Conservation (phyloP, 495 filamentous ascomycete species). For the Aspergillus taichungensis region DNA sequence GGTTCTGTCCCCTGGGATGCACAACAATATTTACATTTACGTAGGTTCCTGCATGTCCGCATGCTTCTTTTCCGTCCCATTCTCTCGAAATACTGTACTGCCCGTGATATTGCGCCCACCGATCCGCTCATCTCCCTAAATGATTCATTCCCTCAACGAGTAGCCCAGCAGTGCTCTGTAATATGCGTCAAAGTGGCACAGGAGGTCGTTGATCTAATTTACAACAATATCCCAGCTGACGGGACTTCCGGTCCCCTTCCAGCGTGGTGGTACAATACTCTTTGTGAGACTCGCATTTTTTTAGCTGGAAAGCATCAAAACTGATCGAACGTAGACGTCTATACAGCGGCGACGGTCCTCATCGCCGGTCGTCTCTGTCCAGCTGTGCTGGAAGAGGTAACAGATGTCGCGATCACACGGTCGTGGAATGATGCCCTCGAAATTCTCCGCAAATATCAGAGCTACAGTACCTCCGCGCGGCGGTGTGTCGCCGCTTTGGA, state of each 20-base stretch:
- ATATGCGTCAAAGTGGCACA: conserved; percentile 31
- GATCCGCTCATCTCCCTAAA: conserved; percentile 17
- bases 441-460: conserved; percentile 28
- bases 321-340: conserved; percentile 17
- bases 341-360: conserved; percentile 31
- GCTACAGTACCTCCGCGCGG: conserved; percentile 25
- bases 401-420: conserved; percentile 15
- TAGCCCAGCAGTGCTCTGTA: conserved; percentile 29
- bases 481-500: conserved; percentile 32
- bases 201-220: conserved; percentile 27
- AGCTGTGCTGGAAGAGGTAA: conserved; percentile 21
- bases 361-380: conserved; percentile 28
- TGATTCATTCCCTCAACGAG: conserved; percentile 29
- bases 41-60: conserved; percentile 26
- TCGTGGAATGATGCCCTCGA: conserved; percentile 28
- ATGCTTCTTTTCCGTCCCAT: conserved; percentile 31
- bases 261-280: conserved; percentile 36
- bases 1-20: not conserved
- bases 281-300: conserved; percentile 15
- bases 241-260: conserved; percentile 28
- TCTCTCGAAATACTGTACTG: conserved; percentile 27
- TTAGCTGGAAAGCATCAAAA: not conserved
- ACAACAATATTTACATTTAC: not conserved
- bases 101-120: conserved; percentile 14
- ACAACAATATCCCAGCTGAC: conserved; percentile 24